phyloP scores from a whole-genome alignment of 2,329 filamentous ascomycete genomes.

The Calycina marina region DNA sequence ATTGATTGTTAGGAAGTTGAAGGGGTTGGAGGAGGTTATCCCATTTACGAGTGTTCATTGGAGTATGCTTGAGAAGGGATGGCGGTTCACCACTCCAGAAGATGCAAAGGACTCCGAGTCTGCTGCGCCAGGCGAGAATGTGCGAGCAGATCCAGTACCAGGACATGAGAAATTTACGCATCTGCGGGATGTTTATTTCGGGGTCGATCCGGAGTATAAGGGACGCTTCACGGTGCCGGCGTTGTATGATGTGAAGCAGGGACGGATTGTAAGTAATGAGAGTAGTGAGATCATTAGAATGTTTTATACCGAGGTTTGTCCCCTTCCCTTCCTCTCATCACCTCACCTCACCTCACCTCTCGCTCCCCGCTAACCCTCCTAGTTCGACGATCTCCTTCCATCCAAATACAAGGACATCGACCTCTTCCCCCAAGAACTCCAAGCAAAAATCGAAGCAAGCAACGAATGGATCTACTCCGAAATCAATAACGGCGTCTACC shows the following conservation, averaged over 20 bases:
- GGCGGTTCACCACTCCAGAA: slow-evolving; percentile 47
- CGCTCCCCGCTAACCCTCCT: too few relatives aligned
- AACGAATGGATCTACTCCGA: slow-evolving; percentile 69
- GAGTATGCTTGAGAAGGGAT: slow-evolving; percentile 59
- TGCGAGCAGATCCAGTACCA: slow-evolving; percentile 46
- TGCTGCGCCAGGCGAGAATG: slow-evolving; percentile 44
- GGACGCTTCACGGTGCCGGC: slow-evolving; percentile 58
- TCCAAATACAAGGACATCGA: slow-evolving; percentile 44
- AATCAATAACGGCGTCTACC: slow-evolving; percentile 61
- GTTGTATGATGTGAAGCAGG: slow-evolving; percentile 48
- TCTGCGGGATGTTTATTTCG: slow-evolving; percentile 53
- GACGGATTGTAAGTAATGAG: slow-evolving; percentile 70
- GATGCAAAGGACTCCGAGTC: slow-evolving; percentile 38
- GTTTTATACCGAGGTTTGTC: slow-evolving; percentile 60
- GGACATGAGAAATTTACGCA: slow-evolving; percentile 51
- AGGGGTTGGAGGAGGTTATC: slow-evolving; percentile 80
- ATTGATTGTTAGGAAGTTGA: slow-evolving; percentile 76
- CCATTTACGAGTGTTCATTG: slow-evolving; percentile 26
- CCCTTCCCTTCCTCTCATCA: slow-evolving; percentile 16
- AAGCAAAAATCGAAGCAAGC: slow-evolving; percentile 52
- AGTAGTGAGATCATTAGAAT: slow-evolving; percentile 74
- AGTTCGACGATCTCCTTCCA: slow-evolving; percentile 58
- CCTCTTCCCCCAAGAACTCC: slow-evolving; percentile 53
- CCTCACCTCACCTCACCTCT: too few relatives aligned
- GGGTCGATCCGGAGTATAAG: slow-evolving; percentile 47